Percentiles rank a stretch among this genome's conserved stretches.
phyloP scores from a whole-genome alignment of 768 basidiomycete genomes.

The Austroboletus festivus region DNA sequence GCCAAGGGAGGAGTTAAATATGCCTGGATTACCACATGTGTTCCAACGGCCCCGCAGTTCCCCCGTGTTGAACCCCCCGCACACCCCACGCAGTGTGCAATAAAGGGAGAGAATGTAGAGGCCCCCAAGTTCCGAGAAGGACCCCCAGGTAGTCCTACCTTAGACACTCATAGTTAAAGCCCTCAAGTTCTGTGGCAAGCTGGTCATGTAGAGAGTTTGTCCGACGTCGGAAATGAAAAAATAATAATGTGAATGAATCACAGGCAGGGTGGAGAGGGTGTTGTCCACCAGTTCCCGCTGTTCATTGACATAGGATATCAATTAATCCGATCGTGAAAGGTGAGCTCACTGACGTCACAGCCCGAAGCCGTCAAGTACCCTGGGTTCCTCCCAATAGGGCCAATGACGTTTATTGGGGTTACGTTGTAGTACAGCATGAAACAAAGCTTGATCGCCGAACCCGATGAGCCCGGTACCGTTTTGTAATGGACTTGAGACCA shows the following conservation, averaged over 20 bases:
- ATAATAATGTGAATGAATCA: not conserved
- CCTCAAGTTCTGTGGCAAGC: conserved; percentile 1
- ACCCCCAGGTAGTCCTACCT: conserved; percentile 16
- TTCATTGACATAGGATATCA: not conserved
- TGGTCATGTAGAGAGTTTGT: conserved; percentile 1
- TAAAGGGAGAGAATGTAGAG: conserved; percentile 4
- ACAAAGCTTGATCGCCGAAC: no score
- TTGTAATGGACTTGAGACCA: not conserved
- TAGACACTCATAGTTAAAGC: conserved; percentile 1
- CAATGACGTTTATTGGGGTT: not conserved
- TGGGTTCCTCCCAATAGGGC: conserved; percentile 1
- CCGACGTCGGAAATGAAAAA: conserved; percentile 24
- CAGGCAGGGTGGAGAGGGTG: not conserved
- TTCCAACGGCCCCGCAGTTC: conserved; percentile 19
- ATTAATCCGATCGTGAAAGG: not conserved
- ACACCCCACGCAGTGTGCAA: conserved; percentile 9
- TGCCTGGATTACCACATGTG: conserved; percentile 17
- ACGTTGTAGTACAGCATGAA: not conserved
- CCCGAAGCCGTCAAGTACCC: not conserved
- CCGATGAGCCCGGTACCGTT: not conserved
- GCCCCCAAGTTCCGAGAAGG: conserved; percentile 5
- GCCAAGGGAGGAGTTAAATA: conserved; percentile 21
- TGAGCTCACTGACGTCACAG: not conserved
- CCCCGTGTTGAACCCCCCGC: conserved; percentile 19
- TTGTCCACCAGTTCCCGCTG: not conserved